Evolutionary conservation across 805 yeast genomes (phyloP).

Genomic region (Middelhovenomyces tepae): DNA sequence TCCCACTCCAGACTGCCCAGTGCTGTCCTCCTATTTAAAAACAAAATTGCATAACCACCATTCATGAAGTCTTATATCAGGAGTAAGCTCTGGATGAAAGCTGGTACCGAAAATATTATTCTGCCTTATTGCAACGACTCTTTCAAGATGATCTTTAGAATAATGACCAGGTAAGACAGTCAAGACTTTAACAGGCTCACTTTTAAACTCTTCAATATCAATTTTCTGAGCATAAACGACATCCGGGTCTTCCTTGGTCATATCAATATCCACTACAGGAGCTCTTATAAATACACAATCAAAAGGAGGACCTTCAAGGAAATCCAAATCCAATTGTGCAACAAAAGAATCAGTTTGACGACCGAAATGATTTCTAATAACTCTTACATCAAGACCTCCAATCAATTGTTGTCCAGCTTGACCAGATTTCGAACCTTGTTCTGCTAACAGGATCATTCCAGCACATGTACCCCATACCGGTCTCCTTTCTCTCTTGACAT

Average conservation of each 20-base stretch:
- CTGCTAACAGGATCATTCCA: slow-evolving; percentile 61
- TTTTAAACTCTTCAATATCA: slow-evolving; percentile 2
- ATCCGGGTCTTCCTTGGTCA: slow-evolving; percentile 1
- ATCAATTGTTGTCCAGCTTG: slow-evolving; percentile 43
- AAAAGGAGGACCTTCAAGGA: slow-evolving; percentile 24
- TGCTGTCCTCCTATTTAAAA: too few relatives aligned
- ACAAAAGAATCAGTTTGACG: slow-evolving; percentile 64
- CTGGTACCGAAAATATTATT: slow-evolving; percentile 62
- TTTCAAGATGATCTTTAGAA: slow-evolving; percentile 12
- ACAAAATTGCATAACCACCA: slow-evolving; percentile 63
- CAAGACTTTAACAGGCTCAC: slow-evolving; percentile 21
- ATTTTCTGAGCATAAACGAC: slow-evolving; percentile 9
- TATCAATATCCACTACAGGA: slow-evolving; percentile 46
- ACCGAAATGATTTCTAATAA: slow-evolving; percentile 70
- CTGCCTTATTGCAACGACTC: slow-evolving; percentile 64
- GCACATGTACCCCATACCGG: slow-evolving; percentile 87
- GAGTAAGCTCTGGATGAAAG: slow-evolving; percentile 69
- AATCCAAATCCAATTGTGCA: slow-evolving; percentile 34
- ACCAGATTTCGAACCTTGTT: slow-evolving; percentile 41
- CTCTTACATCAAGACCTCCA: slow-evolving; percentile 57
- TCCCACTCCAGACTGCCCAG: too few relatives aligned
- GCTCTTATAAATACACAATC: slow-evolving; percentile 59
- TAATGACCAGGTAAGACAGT: slow-evolving; percentile 15
- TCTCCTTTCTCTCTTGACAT: slow-evolving; percentile 38
- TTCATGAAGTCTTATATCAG: slow-evolving; percentile 52